A percentile compares a stretch with the other conserved stretches of the same genome.
Conservation (phyloP, 2,329 filamentous ascomycete genomes). For the Orbilia blumenaviensis region DNA sequence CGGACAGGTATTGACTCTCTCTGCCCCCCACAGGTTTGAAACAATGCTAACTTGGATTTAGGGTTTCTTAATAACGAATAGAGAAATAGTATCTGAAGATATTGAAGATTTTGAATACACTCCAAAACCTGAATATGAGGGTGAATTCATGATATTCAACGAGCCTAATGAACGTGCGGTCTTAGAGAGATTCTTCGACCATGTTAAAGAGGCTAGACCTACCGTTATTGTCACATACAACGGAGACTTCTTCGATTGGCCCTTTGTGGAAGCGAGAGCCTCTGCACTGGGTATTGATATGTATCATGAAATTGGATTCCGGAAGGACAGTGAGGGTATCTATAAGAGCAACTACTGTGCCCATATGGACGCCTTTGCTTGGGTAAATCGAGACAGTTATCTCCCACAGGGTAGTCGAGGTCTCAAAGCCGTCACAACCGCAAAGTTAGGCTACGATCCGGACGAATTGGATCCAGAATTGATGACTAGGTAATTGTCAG, state of each 20-base stretch:
- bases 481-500: conserved; percentile 75
- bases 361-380: conserved; percentile 98
- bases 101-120: conserved; percentile 99
- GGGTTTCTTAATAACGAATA: conserved; percentile 96
- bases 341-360: conserved; percentile 96
- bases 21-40: not conserved
- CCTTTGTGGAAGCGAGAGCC: conserved; percentile 92
- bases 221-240: conserved; percentile 99
- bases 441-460: conserved; percentile 96
- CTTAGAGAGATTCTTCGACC: conserved; percentile 90
- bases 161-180: conserved; percentile 90
- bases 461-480: conserved; percentile 97
- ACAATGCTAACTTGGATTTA: conserved; percentile 26
- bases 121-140: conserved; percentile 92
- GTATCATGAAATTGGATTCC: conserved; percentile 98
- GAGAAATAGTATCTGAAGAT: conserved; percentile 96
- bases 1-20: conserved; percentile 68
- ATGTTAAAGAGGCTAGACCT: conserved; percentile 91
- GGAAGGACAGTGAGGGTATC: conserved; percentile 92
- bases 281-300: conserved; percentile 95
- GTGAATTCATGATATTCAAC: conserved; percentile 97
- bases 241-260: conserved; percentile 99
- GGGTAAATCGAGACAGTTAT: conserved; percentile 99
- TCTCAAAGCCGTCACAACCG: conserved; percentile 95
- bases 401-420: conserved; percentile 96